Conservation (phyloP, 768 basidiomycete species). For the Auriscalpium vulgare region DNA sequence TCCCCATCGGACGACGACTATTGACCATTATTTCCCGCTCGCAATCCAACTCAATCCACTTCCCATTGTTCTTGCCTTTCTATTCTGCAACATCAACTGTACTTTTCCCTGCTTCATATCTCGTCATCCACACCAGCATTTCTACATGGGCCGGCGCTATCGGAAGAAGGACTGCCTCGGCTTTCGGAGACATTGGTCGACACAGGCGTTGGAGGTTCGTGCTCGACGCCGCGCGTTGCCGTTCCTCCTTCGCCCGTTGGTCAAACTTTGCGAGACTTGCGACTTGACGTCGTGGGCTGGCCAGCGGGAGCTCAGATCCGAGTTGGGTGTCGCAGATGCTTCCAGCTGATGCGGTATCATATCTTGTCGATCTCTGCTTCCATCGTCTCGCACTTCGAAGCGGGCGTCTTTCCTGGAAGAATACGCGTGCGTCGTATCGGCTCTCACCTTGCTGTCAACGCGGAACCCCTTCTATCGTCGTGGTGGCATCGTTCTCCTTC, state of each 20-base stretch:
- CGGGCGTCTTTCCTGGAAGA: slow-evolving; percentile 13
- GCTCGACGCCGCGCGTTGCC: slow-evolving; percentile 28
- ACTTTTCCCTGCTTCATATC: slow-evolving; percentile 26
- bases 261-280: slow-evolving; percentile 23
- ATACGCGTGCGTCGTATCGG: slow-evolving; percentile 4
- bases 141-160: slow-evolving; percentile 7
- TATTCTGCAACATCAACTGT: slow-evolving; percentile 18
- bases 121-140: slow-evolving; percentile 19
- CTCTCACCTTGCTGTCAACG: slow-evolving; percentile 6
- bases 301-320: slow-evolving; percentile 27
- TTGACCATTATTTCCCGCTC: slow-evolving; percentile 18
- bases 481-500: slow-evolving; percentile 9
- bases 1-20: slow-evolving; percentile 26
- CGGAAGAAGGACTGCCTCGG: slow-evolving; percentile 7
- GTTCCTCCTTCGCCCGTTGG: slow-evolving; percentile 11
- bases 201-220: slow-evolving; percentile 25
- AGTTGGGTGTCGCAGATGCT: slow-evolving; percentile 17
- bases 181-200: slow-evolving; percentile 17
- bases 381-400: slow-evolving; percentile 16
- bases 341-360: slow-evolving; percentile 16
- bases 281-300: slow-evolving; percentile 33
- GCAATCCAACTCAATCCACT: slow-evolving; percentile 6
- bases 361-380: slow-evolving; percentile 21
- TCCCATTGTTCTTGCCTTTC: slow-evolving; percentile 13
- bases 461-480: slow-evolving; percentile 6